Evolutionary conservation across 1,284 basidiomycete genomes (phyloP), one percentile per base, ranked within the genome.

Genomic region (Tremellales sp.): DNA sequence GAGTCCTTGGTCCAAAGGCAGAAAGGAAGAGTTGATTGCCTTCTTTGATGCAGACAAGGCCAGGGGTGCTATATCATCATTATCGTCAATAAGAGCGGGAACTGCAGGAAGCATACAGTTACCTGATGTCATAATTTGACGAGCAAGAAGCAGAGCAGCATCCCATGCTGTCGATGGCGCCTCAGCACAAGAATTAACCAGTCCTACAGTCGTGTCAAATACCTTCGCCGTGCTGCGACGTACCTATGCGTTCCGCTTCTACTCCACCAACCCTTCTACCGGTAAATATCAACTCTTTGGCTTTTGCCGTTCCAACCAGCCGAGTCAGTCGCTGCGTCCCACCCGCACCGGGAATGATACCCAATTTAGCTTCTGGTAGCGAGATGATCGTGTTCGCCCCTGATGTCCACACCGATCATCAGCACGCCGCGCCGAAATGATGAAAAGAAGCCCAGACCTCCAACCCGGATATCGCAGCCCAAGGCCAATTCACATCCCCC

Each of bases 281-380:
- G 2, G 86, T 87, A 66, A 85, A 91, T 48, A 93, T 86, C 32
- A 93, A 75, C 60, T 92, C 87, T 70, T 95, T 97, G 5, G 92
- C 85, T 66, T 82, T 85, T 33, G 88, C 78, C 18, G 83, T 70
- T 1, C 93, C 92, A 9, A 97, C 73, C 18, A 95, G 72, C 35
- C 88, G 81, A 2, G 88, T 83, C 16, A 87, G 79, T 28, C 93
- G 79, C 63, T 93, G 90, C 1, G 92, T 97, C 1, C 91, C 91
- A 3, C 91, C 90, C n/a, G 89, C 91, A 40, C 92, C 92, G 12
- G 92, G 92, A 47, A 97, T 95, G 56, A 97, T 95, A 5, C 90
- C 92, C 18, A 94, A 77, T 45, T 83, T 80, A 3, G 83, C 84
- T 71, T 93, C 89, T 3, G 89, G 87, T 12, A 93, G 73, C 3